Evolutionary conservation across 2,329 filamentous ascomycete species (phyloP), one percentile per base, ranked within the genome.

Genomic region (Rugonectria rugulosa): DNA sequence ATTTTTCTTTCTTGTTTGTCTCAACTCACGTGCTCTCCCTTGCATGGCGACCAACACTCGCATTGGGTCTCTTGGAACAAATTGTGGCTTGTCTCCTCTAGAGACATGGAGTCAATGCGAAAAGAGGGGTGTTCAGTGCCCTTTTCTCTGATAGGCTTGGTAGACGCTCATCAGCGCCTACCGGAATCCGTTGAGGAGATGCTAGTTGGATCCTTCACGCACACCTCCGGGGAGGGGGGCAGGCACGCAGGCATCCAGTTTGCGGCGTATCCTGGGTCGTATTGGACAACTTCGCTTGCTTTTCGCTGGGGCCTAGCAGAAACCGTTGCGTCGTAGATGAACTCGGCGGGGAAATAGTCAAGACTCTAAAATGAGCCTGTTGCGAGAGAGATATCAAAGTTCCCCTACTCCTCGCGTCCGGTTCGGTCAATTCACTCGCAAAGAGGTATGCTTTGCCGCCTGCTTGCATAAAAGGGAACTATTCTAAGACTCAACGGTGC

Each of bases 131-230:
- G n/a, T n/a, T n/a, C n/a, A n/a, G n/a, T n/a, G n/a, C n/a, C n/a
- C n/a, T n/a, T n/a, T n/a, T n/a, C n/a, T 32, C 44, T 55, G 52
- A 49, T 55, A 49, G 52, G 52, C 17, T 21, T 37, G 21, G 40
- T 32, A 55, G 41, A 37, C 40, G 53, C 46, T 36, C n/a, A n/a
- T n/a, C 21, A 36, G 53, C 41, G 45, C 40, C 34, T 46, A 20
- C 27, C 20, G 45, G 14, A 24, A 42, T 17, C 19, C 40, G 46
- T 43, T 26, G 34, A 38, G 40, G 14, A 46, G 19, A 21, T 26
- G 21, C 38, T n/a, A 27, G 40, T 31, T 34, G 36, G 24, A 17
- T 29, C 29, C 32, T 19, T 24, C 19, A 19, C 43, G 29, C 20
- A 46, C 8, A 14, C 27, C n/a, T n/a, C n/a, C n/a, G n/a, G n/a